These are phyloP conservation scores for Hordeum pubiflorum DNA, from an alignment of 202 grass and related monocot species.

Conservation along the genomic window DNA sequence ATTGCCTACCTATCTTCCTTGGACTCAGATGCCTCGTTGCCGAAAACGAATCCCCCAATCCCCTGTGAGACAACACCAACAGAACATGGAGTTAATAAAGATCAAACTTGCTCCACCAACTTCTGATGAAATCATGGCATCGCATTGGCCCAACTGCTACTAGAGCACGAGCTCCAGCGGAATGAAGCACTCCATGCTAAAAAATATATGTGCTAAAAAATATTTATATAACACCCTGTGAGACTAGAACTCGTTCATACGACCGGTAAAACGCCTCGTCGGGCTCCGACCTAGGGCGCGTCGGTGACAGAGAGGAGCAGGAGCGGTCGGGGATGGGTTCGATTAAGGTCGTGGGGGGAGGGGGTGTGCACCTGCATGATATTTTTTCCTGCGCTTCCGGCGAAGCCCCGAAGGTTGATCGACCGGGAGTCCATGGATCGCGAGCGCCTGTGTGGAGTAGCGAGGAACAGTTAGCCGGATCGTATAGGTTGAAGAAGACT, in stretches of 20 bases:
- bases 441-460: not conserved
- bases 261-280: not conserved
- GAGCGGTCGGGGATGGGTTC: not conserved
- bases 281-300: not conserved
- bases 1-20: constrained; percentile 74
- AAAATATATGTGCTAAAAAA: not conserved
- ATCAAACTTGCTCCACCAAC: not conserved
- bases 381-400: constrained; percentile 89
- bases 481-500: not conserved
- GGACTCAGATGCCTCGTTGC: constrained; percentile 67
- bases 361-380: constrained; percentile 63
- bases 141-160: not conserved
- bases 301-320: not conserved
- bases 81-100: not conserved
- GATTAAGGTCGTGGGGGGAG: not conserved
- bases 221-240: not conserved
- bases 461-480: not conserved
- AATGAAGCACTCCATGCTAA: not conserved
- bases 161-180: not conserved
- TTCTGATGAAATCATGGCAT: not conserved
- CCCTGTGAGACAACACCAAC: constrained; percentile 33
- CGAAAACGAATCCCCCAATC: constrained; percentile 91
- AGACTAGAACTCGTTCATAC: not conserved
- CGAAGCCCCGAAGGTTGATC: constrained; percentile 84
- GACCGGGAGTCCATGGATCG: constrained; percentile 81